Evolutionary conservation across 768 basidiomycete species (phyloP), one percentile per base, ranked within the genome.

Genomic region (Mycena alexandri): DNA sequence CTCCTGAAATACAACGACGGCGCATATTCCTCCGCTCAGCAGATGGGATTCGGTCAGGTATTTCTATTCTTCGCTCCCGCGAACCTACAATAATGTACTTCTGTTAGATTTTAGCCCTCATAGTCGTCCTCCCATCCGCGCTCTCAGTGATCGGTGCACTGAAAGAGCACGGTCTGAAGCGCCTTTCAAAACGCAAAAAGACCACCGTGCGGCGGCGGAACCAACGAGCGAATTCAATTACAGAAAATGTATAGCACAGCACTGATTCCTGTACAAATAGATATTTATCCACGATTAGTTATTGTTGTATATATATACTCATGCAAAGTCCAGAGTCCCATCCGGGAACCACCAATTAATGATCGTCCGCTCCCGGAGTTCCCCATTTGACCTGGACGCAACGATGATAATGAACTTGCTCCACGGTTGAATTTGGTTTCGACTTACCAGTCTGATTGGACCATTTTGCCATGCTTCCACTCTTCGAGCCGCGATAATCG

Each of bases 381-480:
- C 90, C 91, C 89, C 90, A 92, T 75, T 83, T 85, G 5, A 90
- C 80, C 29, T 29, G 29, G 29, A 29, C 29, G 29, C 29, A 29
- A 6, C 6, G 6, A 29, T 29, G 6, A 29, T 29, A 6, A 6
- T 29, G 3, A 29, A 6, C 29, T 29, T 29, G 29, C 6, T 29
- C 29, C 29, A 29, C 29, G 29, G 29, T 29, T 29, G 29, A 29
- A 29, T 29, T 29, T 29, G 6, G 29, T 3, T 3, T 29, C 3
- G 29, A 29, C 29, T 29, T 29, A 6, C 29, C 25, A 79, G 82
- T 62, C 85, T 80, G 16, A 77, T 78, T 7, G 82, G 81, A 41
- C 90, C 91, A 55, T 83, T 82, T 5, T 82, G 76, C 93, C 93
- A 93, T 25, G 89, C 85, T 71, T 88, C 79, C 25, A 90, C 90